A percentile compares a stretch with the other conserved stretches of the same genome.
Evolutionary conservation across 306 rosid genomes (phyloP).

Genomic region (Dryas octopetala): DNA sequence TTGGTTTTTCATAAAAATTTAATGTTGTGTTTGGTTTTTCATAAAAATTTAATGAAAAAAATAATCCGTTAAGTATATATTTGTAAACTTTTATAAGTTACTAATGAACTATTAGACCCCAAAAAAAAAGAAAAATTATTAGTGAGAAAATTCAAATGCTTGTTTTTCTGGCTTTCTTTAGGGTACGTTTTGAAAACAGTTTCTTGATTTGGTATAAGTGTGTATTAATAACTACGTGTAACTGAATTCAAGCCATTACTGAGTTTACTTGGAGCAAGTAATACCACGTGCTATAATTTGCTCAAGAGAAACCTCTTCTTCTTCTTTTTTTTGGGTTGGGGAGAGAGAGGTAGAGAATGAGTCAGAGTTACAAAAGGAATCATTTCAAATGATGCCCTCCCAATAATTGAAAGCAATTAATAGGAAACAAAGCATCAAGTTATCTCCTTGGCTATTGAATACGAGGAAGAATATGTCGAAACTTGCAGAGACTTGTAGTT

Average conservation of each 20-base stretch:
- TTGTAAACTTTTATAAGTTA: no score
- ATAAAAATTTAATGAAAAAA: no score
- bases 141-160: neutral
- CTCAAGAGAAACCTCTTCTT: neutral
- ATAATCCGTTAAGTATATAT: no score
- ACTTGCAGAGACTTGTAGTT: no score
- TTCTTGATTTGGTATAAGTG: neutral
- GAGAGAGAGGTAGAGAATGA: neutral
- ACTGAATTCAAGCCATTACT: neutral
- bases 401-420: neutral
- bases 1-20: no score
- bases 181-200: neutral
- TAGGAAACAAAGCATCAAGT: neutral
- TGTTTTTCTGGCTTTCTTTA: neutral
- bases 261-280: neutral
- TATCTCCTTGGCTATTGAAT: neutral
- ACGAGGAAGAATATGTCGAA: no score
- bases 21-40: no score
- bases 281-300: neutral
- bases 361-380: neutral
- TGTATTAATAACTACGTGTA: neutral
- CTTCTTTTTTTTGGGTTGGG: neutral
- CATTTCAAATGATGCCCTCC: conserved; percentile 1
- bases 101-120: no score
- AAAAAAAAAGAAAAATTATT: no score